Evolutionary conservation across 331 rosid genomes (phyloP).

Genomic region (Arachis monticola): DNA sequence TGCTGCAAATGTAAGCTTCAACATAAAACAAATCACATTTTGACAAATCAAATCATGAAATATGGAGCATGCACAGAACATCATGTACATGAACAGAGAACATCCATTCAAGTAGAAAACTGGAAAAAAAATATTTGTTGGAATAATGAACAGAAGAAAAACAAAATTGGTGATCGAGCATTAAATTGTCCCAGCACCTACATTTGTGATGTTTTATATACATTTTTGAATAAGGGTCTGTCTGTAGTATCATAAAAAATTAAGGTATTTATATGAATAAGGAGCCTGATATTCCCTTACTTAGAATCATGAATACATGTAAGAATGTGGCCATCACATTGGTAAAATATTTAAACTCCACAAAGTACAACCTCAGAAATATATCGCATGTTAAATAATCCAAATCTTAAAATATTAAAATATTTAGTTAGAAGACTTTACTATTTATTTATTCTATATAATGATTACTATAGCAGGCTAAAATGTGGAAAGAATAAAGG

Average conservation of each 20-base stretch:
- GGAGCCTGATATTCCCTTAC: background rate
- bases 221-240: conserved; percentile 1
- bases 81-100: background rate
- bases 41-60: too few species aligned
- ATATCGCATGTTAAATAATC: background rate
- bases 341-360: background rate
- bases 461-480: too few species aligned
- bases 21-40: too few species aligned
- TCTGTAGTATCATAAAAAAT: conserved; percentile 29
- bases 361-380: background rate
- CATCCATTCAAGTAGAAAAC: conserved; percentile 3
- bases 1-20: too few species aligned
- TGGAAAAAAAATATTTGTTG: background rate
- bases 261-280: background rate
- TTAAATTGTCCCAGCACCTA: background rate
- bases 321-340: background rate
- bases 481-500: too few species aligned
- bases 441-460: too few species aligned
- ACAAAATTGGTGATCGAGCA: background rate
- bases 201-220: background rate
- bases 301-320: background rate
- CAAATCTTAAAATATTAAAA: too few species aligned
- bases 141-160: conserved; percentile 4
- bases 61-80: background rate
- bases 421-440: too few species aligned